These are phyloP conservation scores for Aspergillus cristatus DNA, from an alignment of 495 filamentous ascomycete genomes.

Conservation along the genomic window DNA sequence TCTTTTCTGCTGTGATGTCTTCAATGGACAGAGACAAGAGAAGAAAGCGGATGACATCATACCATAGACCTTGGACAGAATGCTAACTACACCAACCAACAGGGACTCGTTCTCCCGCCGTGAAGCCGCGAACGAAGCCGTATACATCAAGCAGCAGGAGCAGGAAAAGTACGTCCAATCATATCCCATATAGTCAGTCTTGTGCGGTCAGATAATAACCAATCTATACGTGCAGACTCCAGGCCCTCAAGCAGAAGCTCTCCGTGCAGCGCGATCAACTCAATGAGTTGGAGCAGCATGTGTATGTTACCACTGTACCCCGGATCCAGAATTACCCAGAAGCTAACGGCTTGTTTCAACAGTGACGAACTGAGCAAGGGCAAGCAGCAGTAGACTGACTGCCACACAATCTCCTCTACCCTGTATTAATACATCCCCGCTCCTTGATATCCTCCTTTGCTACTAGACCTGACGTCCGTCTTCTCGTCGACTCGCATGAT, in stretches of 20 bases:
- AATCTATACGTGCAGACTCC: slow-evolving; percentile 40
- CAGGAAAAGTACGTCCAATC: slow-evolving; percentile 55
- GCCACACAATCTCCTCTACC: no score
- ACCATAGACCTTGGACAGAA: slow-evolving; percentile 11
- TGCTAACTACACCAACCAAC: slow-evolving; percentile 6
- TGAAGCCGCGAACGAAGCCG: slow-evolving; percentile 78
- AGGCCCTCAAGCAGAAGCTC: slow-evolving; percentile 66
- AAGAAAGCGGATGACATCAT: slow-evolving; percentile 14
- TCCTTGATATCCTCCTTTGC: no score
- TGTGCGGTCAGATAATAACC: background rate
- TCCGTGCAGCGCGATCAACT: slow-evolving; percentile 69
- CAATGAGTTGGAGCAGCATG: slow-evolving; percentile 72
- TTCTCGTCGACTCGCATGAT: no score
- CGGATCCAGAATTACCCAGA: no score
- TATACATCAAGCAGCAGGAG: slow-evolving; percentile 76
- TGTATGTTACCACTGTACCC: slow-evolving; percentile 44
- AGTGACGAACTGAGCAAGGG: slow-evolving; percentile 62
- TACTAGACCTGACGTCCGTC: no score
- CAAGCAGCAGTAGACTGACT: slow-evolving; percentile 56
- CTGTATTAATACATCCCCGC: no score
- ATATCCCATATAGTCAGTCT: background rate
- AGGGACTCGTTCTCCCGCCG: slow-evolving; percentile 88
- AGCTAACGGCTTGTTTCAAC: slow-evolving; percentile 6
- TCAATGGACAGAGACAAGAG: no score
- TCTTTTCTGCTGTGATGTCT: background rate